A percentile compares a stretch with the other conserved stretches of the same genome.
Evolutionary conservation across 78 protist species (phyloP).

Genomic region (Dictyostelium intermedium): DNA sequence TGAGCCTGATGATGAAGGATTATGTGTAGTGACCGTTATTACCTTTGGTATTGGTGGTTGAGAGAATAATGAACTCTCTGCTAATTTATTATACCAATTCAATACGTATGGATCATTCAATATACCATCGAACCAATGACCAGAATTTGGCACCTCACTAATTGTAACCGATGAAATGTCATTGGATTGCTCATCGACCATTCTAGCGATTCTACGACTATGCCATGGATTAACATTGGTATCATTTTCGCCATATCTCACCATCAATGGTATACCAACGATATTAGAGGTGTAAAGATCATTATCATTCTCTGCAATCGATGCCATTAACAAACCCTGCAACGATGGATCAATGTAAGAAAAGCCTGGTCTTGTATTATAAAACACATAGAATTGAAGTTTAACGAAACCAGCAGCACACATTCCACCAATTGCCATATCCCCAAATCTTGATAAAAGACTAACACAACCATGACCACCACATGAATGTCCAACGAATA

Average conservation of each 20-base stretch:
- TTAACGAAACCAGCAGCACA: conserved; percentile 57
- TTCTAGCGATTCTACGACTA: conserved; percentile 60
- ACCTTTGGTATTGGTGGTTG: conserved; percentile 23
- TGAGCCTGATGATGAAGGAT: conserved; percentile 39
- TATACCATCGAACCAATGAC: conserved; percentile 82
- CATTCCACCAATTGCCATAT: conserved; percentile 52
- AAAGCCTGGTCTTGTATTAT: conserved; percentile 33
- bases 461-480: conserved; percentile 50
- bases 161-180: neutral
- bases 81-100: neutral
- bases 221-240: conserved; percentile 55
- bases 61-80: neutral
- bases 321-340: conserved; percentile 41
- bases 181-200: conserved; percentile 3
- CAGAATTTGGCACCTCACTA: conserved; percentile 35
- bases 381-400: conserved; percentile 34
- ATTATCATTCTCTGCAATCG: conserved; percentile 52
- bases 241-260: conserved; percentile 46
- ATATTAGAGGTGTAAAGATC: conserved; percentile 30
- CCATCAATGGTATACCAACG: conserved; percentile 50
- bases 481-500: conserved; percentile 40
- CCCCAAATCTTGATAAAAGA: conserved; percentile 21
- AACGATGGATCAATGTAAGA: conserved; percentile 31
- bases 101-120: conserved; percentile 40
- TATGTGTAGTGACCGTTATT: neutral